Base-by-base conservation (phyloP, 176 grass and related monocot species). In the Hordeum vulgare region DNA sequence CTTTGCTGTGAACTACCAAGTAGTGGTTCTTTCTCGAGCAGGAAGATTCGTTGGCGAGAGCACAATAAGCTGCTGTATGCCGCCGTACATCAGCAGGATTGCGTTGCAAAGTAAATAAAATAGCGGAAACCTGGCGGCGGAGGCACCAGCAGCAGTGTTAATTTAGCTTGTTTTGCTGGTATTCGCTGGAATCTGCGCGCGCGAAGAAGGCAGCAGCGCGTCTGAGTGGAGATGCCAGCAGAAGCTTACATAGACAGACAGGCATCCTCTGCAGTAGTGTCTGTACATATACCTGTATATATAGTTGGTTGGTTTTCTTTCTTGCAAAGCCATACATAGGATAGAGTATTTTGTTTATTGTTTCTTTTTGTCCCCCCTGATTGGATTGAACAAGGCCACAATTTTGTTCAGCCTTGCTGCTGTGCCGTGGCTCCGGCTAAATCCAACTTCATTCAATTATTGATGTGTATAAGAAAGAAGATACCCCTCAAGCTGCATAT, bases 231-330 rank as follows among this genome's bases (percentile, higher is more conserved):
- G 54, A 54, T 23, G 58, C 33, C 74, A 63, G 31, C 27, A 42
- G 72, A 44, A 89, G 79, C 88, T 86, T 57, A 65, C 83, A 36
- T 78, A 90, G 88, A 45, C 33, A 65, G 63, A 66, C 73, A 82
- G 56, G 82, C 88, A 66, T 83, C 71, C 69, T 56, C 51, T 56
- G 51, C 21, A 56, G 62, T 85, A 71, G 54, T 77, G 78, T 33
- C 28, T 21, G 88, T 90, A 86, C 70, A 73, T 61, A 84, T 78
- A 90, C 37, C 21, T 69, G 84, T 86, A 86, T 56, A 85, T 86
- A 86, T 56, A 82, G 42, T 57, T 79, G 80, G 37, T 80, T 81
- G 80, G 37, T 80, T 81, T 27, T 21, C 42, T 58, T 64, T 10
- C 74, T 56, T 56, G 51, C 2, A 56, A 62, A 79, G 29, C 69